A percentile compares a stretch with the other conserved stretches of the same genome.
These are phyloP conservation scores for Globisporangium carolinianum DNA, from an alignment of 352 stramenopile species.

Conservation along the genomic window DNA sequence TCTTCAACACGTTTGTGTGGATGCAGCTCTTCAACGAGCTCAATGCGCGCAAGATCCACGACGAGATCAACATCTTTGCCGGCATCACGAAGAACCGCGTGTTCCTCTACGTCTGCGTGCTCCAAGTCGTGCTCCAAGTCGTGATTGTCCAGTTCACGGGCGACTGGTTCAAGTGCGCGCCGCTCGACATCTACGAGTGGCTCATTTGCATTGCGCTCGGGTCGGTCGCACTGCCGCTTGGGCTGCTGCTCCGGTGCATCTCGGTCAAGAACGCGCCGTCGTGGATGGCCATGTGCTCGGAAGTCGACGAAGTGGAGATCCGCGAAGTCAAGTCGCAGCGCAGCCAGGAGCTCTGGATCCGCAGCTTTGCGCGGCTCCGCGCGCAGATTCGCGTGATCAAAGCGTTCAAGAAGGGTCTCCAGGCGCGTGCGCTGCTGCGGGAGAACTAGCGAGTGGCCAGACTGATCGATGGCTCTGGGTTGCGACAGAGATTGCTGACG, in stretches of 20 bases:
- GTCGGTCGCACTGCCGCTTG: slow-evolving; percentile 38
- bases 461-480: neutral
- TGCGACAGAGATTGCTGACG: no score
- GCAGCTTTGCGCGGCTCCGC: slow-evolving; percentile 38
- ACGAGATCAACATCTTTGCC: slow-evolving; percentile 93
- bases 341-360: slow-evolving; percentile 52
- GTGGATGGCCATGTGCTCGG: slow-evolving; percentile 52
- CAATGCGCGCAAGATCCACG: slow-evolving; percentile 81
- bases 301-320: slow-evolving; percentile 34
- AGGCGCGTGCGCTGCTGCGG: slow-evolving; percentile 16
- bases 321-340: slow-evolving; percentile 21
- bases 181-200: slow-evolving; percentile 36
- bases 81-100: slow-evolving; percentile 89
- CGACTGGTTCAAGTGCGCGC: slow-evolving; percentile 48
- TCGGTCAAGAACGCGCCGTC: slow-evolving; percentile 48
- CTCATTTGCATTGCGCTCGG: slow-evolving; percentile 51
- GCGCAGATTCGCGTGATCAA: slow-evolving; percentile 61
- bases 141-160: slow-evolving; percentile 94
- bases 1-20: slow-evolving; percentile 98
- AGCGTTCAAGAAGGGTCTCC: slow-evolving; percentile 52
- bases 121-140: slow-evolving; percentile 89
- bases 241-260: slow-evolving; percentile 44
- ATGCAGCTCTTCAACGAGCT: slow-evolving; percentile 89
- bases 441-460: slow-evolving; percentile 25
- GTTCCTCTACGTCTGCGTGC: slow-evolving; percentile 88